phyloP scores from a whole-genome alignment of 2,329 filamentous ascomycete genomes.

The Calycina herbarum region DNA sequence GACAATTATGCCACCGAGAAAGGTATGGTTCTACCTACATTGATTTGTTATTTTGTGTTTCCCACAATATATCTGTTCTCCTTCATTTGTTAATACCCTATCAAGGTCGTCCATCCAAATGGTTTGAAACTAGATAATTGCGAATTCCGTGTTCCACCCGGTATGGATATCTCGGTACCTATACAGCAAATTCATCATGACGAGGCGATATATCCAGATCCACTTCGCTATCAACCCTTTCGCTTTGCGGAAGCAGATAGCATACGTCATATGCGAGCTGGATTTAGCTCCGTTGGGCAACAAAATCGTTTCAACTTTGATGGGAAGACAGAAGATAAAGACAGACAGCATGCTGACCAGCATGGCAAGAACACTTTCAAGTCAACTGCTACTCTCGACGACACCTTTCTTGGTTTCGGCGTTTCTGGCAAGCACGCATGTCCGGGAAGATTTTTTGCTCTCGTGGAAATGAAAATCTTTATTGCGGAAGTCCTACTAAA shows the following conservation, averaged over 20 bases:
- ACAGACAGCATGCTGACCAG: too few relatives aligned
- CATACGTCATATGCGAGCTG: not conserved
- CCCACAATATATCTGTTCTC: not conserved
- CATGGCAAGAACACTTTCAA: not conserved
- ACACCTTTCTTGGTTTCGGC: slow-evolving; percentile 24
- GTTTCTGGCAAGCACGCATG: slow-evolving; percentile 29
- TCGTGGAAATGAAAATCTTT: slow-evolving; percentile 28
- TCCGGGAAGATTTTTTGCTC: slow-evolving; percentile 32
- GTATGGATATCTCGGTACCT: not conserved
- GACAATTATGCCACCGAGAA: too few relatives aligned
- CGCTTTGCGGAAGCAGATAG: not conserved
- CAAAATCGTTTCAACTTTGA: not conserved
- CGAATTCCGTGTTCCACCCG: not conserved
- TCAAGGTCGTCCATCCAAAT: not conserved
- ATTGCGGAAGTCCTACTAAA: slow-evolving; percentile 17
- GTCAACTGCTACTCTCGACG: slow-evolving; percentile 7
- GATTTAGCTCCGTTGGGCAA: not conserved
- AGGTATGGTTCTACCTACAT: too few relatives aligned
- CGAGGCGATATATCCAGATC: slow-evolving; percentile 8
- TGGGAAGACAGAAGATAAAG: too few relatives aligned
- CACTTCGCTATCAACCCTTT: not conserved
- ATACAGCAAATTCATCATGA: slow-evolving; percentile 9
- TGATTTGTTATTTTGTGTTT: not conserved
- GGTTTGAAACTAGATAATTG: not conserved
- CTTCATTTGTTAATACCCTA: slow-evolving; percentile 4